Conservation (phyloP, 2,329 filamentous ascomycete genomes). For the Zymoseptoria ardabiliae region DNA sequence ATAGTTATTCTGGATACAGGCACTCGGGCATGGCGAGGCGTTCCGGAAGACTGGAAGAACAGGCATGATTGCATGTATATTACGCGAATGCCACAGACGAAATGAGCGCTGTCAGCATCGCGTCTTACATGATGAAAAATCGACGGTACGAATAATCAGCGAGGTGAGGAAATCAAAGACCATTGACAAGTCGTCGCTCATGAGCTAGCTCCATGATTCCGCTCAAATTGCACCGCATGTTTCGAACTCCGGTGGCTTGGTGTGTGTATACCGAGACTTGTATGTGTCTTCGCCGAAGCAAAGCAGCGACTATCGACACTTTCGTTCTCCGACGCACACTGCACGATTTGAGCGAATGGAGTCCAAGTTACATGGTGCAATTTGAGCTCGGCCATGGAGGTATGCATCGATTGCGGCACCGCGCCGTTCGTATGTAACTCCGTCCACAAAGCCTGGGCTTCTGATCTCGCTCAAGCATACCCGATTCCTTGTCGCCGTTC, state of each 20-base stretch:
- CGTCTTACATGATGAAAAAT: background rate
- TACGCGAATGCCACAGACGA: slow-evolving; percentile 5
- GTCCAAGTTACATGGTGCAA: no score
- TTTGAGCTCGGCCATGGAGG: no score
- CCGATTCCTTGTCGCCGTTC: background rate
- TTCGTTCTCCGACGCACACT: no score
- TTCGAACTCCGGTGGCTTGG: no score
- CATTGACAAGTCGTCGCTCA: background rate
- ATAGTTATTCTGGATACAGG: background rate
- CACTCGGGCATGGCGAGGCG: slow-evolving; percentile 9
- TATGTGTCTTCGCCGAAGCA: no score
- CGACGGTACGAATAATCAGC: background rate
- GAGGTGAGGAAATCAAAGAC: background rate
- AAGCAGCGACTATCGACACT: no score
- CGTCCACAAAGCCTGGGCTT: no score
- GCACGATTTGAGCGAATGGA: no score
- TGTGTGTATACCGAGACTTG: no score
- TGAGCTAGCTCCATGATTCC: background rate
- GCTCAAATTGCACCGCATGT: background rate
- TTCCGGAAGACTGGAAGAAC: slow-evolving; percentile 4
- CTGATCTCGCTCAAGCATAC: no score
- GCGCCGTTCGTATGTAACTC: no score
- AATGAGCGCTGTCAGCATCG: background rate
- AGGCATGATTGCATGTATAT: background rate
- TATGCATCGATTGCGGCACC: no score